A percentile compares a stretch with the other conserved stretches of the same genome.
Conservation (phyloP, 805 yeast genomes). For the Candida ortonii region DNA sequence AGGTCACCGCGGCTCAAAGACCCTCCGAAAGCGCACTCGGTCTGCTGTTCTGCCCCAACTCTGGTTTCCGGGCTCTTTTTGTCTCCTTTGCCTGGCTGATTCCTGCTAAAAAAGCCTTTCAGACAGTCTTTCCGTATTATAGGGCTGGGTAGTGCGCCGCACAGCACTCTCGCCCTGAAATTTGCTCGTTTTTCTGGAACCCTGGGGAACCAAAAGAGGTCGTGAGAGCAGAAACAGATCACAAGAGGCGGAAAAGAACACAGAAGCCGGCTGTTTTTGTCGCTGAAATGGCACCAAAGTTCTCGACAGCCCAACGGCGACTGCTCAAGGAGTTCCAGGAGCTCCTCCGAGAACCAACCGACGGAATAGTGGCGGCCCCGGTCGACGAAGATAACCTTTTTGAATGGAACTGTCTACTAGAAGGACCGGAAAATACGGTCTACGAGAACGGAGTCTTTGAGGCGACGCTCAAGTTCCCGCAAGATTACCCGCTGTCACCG, state of each 20-base stretch:
- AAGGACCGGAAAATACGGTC: slow-evolving; percentile 54
- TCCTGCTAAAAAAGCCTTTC: no score
- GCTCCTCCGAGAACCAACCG: slow-evolving; percentile 81
- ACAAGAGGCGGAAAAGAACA: neutral
- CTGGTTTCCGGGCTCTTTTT: no score
- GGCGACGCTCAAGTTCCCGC: slow-evolving; percentile 44
- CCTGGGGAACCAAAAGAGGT: slow-evolving; percentile 6
- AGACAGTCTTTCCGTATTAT: no score
- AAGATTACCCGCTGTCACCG: slow-evolving; percentile 57
- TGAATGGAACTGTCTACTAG: slow-evolving; percentile 51
- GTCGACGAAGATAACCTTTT: slow-evolving; percentile 53
- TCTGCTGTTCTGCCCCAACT: no score
- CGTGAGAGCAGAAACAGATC: no score
- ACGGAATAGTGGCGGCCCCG: slow-evolving; percentile 95
- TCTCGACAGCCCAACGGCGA: slow-evolving; percentile 68
- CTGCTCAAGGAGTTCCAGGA: slow-evolving; percentile 88
- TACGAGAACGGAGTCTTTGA: slow-evolving; percentile 57
- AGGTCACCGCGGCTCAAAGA: no score
- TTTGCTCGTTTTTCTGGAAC: slow-evolving; percentile 16
- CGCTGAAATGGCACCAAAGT: slow-evolving; percentile 23
- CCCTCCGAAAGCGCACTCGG: no score
- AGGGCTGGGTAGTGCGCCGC: no score
- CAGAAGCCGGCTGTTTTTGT: neutral
- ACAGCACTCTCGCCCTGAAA: no score
- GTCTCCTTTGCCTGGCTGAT: no score